Evolutionary conservation across 345 rosid genomes (phyloP).

Genomic region (Gossypium ekmanianum): DNA sequence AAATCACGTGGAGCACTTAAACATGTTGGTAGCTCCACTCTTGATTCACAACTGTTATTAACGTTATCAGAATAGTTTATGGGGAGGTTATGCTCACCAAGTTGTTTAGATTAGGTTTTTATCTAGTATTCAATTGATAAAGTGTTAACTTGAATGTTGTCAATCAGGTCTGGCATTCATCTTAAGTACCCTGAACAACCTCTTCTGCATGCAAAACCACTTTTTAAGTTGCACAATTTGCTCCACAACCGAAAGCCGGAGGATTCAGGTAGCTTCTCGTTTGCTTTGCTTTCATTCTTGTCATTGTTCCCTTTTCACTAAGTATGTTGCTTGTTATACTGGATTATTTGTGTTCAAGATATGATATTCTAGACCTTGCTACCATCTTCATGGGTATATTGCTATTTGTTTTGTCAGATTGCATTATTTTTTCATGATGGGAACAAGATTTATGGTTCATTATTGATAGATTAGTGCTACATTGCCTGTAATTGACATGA

Average conservation of each 20-base stretch:
- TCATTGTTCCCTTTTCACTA: constrained; percentile 1
- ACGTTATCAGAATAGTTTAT: constrained; percentile 16
- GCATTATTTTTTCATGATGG: neutral
- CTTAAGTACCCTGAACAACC: constrained; percentile 64
- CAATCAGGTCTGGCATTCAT: constrained; percentile 52
- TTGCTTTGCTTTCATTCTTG: constrained; percentile 9
- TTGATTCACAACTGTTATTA: neutral
- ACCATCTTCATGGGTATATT: neutral
- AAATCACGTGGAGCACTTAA: constrained; percentile 49
- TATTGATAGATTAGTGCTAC: neutral
- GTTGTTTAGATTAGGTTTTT: neutral
- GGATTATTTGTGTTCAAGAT: neutral
- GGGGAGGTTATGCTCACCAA: constrained; percentile 10
- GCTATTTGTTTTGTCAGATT: neutral
- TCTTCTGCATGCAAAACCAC: constrained; percentile 73
- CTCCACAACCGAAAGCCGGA: constrained; percentile 59
- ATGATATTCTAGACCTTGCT: neutral
- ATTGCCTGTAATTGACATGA: neutral
- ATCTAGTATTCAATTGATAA: neutral
- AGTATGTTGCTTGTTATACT: neutral
- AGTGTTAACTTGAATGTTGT: constrained; percentile 23
- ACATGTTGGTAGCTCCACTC: constrained; percentile 45
- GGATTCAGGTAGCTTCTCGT: constrained; percentile 48
- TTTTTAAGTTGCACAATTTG: constrained; percentile 69
- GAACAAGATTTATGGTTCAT: neutral